phyloP scores from a whole-genome alignment of 192 early-diverging fungal species.

The Umbelopsis vinacea region DNA sequence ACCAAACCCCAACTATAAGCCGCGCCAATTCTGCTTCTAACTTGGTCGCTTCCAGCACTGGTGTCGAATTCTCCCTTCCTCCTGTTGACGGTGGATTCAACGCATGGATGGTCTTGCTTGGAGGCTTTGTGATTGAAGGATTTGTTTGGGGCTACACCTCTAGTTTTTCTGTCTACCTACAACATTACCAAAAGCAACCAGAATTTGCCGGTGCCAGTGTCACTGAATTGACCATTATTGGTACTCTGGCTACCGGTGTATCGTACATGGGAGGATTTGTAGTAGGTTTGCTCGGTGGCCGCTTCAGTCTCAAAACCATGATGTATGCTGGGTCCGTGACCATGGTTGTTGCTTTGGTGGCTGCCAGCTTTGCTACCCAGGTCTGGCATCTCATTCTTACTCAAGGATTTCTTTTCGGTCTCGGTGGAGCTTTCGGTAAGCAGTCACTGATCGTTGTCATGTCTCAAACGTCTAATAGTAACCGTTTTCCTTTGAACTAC shows the following conservation, averaged over 20 bases:
- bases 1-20: neutral
- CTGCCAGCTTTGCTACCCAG: constrained; percentile 63
- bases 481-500: neutral
- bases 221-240: constrained; percentile 34
- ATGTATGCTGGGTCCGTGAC: constrained; percentile 18
- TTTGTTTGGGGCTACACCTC: constrained; percentile 20
- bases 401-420: constrained; percentile 66
- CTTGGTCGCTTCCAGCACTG: constrained; percentile 7
- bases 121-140: constrained; percentile 25
- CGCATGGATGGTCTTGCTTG: constrained; percentile 17
- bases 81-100: constrained; percentile 26
- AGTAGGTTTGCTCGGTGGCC: constrained; percentile 29
- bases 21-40: neutral
- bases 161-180: constrained; percentile 14
- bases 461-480: neutral
- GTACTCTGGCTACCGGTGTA: constrained; percentile 31
- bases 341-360: constrained; percentile 52
- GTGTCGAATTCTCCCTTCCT: constrained; percentile 28
- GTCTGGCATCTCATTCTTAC: constrained; percentile 71
- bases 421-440: constrained; percentile 54
- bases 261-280: constrained; percentile 32
- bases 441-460: neutral
- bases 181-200: constrained; percentile 2
- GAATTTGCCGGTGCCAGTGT: constrained; percentile 12
- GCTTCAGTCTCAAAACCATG: constrained; percentile 18